phyloP scores from a whole-genome alignment of 257 asterid species.

The Solanum sitiens region DNA sequence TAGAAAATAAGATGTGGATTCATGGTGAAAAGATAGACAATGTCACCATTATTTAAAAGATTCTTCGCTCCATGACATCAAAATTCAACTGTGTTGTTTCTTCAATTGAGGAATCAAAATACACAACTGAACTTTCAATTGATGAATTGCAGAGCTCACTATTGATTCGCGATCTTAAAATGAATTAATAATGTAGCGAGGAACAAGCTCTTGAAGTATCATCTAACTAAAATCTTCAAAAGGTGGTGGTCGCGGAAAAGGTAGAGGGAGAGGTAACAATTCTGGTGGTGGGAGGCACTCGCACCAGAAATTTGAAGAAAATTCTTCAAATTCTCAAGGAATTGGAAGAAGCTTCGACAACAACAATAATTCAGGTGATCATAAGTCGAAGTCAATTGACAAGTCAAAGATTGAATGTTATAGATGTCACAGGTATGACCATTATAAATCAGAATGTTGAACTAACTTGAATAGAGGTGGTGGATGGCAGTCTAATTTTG shows the following conservation, averaged over 20 bases:
- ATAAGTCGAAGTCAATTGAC: too few species aligned
- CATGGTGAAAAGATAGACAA: too few species aligned
- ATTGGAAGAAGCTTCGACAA: not conserved
- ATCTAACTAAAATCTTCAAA: not conserved
- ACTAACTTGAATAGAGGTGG: too few species aligned
- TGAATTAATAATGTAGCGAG: not conserved
- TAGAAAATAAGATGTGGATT: not conserved
- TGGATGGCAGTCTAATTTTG: not conserved
- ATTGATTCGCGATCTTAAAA: not conserved
- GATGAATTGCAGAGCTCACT: not conserved
- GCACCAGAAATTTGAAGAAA: not conserved
- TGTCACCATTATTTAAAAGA: not conserved
- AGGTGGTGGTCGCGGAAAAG: not conserved
- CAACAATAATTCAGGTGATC: too few species aligned
- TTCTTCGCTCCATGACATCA: too few species aligned
- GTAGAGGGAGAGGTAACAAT: not conserved
- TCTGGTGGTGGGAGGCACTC: not conserved
- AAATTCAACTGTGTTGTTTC: too few species aligned
- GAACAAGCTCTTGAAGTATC: not conserved
- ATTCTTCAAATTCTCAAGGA: not conserved
- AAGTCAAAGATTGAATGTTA: too few species aligned
- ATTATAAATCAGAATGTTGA: too few species aligned
- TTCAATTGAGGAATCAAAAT: not conserved
- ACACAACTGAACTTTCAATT: not conserved
- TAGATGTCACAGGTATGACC: too few species aligned